Base-by-base conservation (phyloP, 179 eudicot genomes). In the Beta macrorhiza region DNA sequence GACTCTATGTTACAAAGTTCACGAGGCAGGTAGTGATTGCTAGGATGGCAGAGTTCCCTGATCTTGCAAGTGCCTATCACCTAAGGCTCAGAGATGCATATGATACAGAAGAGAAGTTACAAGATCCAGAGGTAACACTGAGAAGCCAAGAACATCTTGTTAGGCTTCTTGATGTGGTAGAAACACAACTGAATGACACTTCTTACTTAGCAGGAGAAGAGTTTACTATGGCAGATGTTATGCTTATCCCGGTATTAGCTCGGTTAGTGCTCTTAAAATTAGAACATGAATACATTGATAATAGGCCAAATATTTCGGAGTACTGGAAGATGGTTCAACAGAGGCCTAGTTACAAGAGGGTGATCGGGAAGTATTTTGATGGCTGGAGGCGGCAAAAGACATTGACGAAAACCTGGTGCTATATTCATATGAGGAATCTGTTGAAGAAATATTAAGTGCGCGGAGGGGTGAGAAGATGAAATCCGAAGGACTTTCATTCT, bases 11-110 rank as follows among this genome's bases (percentile, higher is more conserved):
- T 67, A 89, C 93, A 25, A 95, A 92, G 73, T 95, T 93, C 80
- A 51, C 90, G 14, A 91, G 99, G 78, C 92, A 90, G 16, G 93
- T 95, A 2, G 78, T 92, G 53, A 95, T 95, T 65, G 90, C 98
- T 57, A 80, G 99, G 77, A 95, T 95, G 99, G 91, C 94, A 0
- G 98, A 95, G 80, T 90, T 80, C 74, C 99, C 99, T 13, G 94
- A 92, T 78, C 89, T 93, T 51, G 99, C 99, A 13, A 88, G 92
- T 76, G 83, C 93, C 57, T 95, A 95, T 81, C 99, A 95, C 76
- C 86, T 85, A 0, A 93, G 89, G 89, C 94, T 95, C 57, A 88
- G 88, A 88, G 90, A 92, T 8, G 95, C 88, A 55, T 93, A 93
- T 71, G 91, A 92, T 5, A 91, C 90, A 37, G 95, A 91, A 77